Percentiles rank a stretch among this genome's conserved stretches.
Evolutionary conservation across 2,329 filamentous ascomycete genomes (phyloP).

Genomic region (Endoconidiophora laricicola): DNA sequence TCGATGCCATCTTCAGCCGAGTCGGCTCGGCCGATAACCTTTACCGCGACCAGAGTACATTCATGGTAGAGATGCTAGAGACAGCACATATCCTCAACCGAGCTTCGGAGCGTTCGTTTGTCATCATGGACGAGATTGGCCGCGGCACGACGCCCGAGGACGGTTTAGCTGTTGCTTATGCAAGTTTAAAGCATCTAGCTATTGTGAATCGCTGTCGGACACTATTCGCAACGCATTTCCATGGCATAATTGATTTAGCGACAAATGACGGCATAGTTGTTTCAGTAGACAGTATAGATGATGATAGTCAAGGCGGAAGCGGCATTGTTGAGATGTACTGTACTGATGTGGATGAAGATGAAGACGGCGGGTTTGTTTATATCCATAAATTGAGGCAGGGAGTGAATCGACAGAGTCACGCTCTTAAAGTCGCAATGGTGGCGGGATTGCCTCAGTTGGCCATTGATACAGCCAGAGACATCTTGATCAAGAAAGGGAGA

Average conservation of each 20-base stretch:
- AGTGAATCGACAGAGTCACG: conserved; percentile 75
- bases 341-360: conserved; percentile 71
- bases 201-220: conserved; percentile 60
- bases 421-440: conserved; percentile 80
- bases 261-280: conserved; percentile 16
- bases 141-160: conserved; percentile 88
- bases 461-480: conserved; percentile 46
- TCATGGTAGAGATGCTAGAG: conserved; percentile 99
- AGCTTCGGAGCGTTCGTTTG: conserved; percentile 71
- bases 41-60: conserved; percentile 89
- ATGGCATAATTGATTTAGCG: conserved; percentile 58
- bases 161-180: conserved; percentile 77
- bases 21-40: conserved; percentile 89
- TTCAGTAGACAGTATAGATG: background rate
- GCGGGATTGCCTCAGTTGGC: conserved; percentile 65
- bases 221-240: conserved; percentile 92
- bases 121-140: conserved; percentile 97
- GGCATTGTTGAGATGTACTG: conserved; percentile 55
- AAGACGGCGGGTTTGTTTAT: conserved; percentile 59
- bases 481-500: conserved; percentile 25
- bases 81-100: conserved; percentile 77
- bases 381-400: conserved; percentile 67
- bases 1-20: conserved; percentile 92
- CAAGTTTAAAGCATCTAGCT: conserved; percentile 70
- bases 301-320: background rate